Percentiles rank a stretch among this genome's conserved stretches.
phyloP scores from a whole-genome alignment of 495 filamentous ascomycete genomes.

The Aspergillus carlsbadensis region DNA sequence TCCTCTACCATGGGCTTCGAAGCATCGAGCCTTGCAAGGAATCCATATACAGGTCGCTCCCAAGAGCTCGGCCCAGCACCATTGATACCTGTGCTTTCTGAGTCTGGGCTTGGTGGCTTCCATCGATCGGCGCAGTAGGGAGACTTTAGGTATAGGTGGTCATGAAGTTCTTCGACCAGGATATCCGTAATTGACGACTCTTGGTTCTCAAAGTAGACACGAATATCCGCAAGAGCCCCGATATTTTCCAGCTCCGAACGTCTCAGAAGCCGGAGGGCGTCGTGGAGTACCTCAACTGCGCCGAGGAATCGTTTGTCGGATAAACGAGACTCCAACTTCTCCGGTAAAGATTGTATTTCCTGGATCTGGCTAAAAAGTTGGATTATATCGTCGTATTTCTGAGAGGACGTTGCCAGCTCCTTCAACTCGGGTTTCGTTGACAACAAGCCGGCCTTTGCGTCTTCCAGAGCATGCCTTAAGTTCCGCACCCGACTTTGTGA shows the following conservation, averaged over 20 bases:
- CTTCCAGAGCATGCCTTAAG: conserved; percentile 77
- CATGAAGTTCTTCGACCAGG: conserved; percentile 92
- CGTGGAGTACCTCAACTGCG: conserved; percentile 88
- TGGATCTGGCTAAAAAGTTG: conserved; percentile 82
- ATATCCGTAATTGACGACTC: conserved; percentile 92
- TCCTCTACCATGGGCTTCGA: conserved; percentile 76
- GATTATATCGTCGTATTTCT: conserved; percentile 88
- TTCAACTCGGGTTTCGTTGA: conserved; percentile 90
- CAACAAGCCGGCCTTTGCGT: conserved; percentile 78
- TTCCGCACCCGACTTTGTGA: conserved; percentile 82
- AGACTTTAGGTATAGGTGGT: conserved; percentile 94
- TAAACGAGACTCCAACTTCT: conserved; percentile 87
- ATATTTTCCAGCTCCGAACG: conserved; percentile 90
- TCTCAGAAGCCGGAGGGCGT: conserved; percentile 76
- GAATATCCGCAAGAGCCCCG: conserved; percentile 80
- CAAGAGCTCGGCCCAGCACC: conserved; percentile 32
- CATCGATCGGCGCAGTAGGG: conserved; percentile 94
- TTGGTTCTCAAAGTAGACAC: conserved; percentile 88
- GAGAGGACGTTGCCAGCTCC: conserved; percentile 77
- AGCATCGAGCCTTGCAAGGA: conserved; percentile 79
- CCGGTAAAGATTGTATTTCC: conserved; percentile 84
- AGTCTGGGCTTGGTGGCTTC: conserved; percentile 59
- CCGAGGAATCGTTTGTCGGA: conserved; percentile 94
- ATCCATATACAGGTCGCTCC: conserved; percentile 69
- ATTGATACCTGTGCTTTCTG: conserved; percentile 59